Percentiles rank a stretch among this genome's conserved stretches.
These are phyloP conservation scores for Conticribra guillardii DNA, from an alignment of 108 stramenopile genomes.

Conservation along the genomic window DNA sequence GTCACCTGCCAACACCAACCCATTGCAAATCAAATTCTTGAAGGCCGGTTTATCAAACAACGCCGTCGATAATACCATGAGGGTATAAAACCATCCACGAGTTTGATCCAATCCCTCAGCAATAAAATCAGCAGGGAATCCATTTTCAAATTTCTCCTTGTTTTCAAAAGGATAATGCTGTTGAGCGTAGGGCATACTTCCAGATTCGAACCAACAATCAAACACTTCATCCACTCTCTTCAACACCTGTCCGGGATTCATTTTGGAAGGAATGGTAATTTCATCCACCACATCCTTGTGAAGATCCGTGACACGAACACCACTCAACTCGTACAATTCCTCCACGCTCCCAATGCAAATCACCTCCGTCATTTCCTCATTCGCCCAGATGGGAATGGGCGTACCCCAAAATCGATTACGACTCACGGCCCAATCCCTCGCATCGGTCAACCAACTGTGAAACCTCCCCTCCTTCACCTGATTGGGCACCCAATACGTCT, in stretches of 20 bases:
- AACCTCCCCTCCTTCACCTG: conserved; percentile 97
- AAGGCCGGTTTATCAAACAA: conserved; percentile 98
- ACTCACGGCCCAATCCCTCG: conserved; percentile 98
- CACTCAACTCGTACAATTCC: conserved; percentile 91
- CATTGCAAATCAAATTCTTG: conserved; percentile 99
- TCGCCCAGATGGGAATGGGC: conserved; percentile 99
- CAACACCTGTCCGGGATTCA: conserved; percentile 87
- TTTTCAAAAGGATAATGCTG: conserved; percentile 99
- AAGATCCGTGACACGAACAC: conserved; percentile 86
- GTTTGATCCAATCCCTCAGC: conserved; percentile 99
- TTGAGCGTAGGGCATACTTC: conserved; percentile 99
- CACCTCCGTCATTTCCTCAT: conserved; percentile 92
- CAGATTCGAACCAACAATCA: conserved; percentile 99
- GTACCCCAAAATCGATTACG: conserved; percentile 99
- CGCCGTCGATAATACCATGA: conserved; percentile 99
- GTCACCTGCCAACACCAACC: conserved; percentile 96
- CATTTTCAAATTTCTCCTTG: conserved; percentile 93
- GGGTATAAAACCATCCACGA: conserved; percentile 99
- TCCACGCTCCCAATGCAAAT: conserved; percentile 95
- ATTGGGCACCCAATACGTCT: conserved; percentile 97
- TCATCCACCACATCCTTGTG: conserved; percentile 96
- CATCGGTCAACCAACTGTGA: conserved; percentile 98
- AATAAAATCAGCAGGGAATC: conserved; percentile 99
- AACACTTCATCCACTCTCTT: conserved; percentile 98
- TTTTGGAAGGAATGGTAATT: conserved; percentile 95